These are phyloP conservation scores for Podaxis sp. DNA, from an alignment of 768 basidiomycete species.

Conservation along the genomic window DNA sequence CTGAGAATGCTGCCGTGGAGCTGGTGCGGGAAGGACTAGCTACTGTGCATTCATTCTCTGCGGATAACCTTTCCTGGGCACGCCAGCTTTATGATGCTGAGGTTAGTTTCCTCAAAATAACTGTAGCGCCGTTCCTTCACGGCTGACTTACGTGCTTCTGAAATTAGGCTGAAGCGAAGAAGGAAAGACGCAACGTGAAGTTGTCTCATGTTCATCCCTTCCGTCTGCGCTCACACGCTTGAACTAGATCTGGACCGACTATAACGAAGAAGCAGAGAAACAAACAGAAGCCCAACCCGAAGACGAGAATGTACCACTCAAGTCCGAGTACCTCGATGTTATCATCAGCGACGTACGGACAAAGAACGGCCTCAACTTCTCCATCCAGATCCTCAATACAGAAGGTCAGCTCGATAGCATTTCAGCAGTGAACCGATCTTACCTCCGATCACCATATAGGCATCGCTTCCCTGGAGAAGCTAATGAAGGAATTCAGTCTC, in stretches of 20 bases:
- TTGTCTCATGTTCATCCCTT: background rate
- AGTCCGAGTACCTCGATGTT: conserved; percentile 88
- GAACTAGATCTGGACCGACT: conserved; percentile 81
- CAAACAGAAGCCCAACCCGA: conserved; percentile 36
- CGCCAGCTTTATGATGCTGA: conserved; percentile 84
- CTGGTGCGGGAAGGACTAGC: conserved; percentile 88
- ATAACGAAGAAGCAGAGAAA: conserved; percentile 71
- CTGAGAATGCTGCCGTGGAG: conserved; percentile 82
- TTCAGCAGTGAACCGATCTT: background rate
- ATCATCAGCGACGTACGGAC: conserved; percentile 87
- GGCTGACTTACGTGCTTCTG: background rate
- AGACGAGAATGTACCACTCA: conserved; percentile 53
- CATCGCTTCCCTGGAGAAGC: conserved; percentile 86
- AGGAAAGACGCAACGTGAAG: conserved; percentile 67
- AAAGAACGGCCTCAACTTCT: conserved; percentile 77
- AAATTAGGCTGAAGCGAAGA: conserved; percentile 76
- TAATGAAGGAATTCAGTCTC: conserved; percentile 92
- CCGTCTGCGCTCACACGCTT: background rate
- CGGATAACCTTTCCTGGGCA: conserved; percentile 78
- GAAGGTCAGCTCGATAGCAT: conserved; percentile 58
- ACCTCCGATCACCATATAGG: conserved; percentile 43
- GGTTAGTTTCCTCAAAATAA: conserved; percentile 33
- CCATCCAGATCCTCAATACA: conserved; percentile 89
- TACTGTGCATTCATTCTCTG: conserved; percentile 84
- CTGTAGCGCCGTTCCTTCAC: too few species aligned